Conservation (phyloP, 2,329 filamentous ascomycete species). For the Podosphaera fusca region DNA sequence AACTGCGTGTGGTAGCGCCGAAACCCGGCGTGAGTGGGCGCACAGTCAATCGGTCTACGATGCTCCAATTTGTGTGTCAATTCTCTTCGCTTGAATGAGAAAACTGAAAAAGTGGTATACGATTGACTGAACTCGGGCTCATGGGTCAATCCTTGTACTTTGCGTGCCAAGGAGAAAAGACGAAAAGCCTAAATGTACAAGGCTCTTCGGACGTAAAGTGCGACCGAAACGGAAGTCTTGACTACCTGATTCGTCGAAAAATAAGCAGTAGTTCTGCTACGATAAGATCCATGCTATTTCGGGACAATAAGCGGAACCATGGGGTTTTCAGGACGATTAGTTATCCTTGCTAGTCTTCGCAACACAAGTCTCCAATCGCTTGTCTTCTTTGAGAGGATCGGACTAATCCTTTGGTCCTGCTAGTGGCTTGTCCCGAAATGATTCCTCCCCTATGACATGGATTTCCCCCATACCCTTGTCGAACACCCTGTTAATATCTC, state of each 20-base stretch:
- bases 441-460: background rate
- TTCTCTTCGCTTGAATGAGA: background rate
- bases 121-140: background rate
- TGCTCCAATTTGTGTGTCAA: background rate
- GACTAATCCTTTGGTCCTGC: constrained; percentile 3
- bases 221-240: background rate
- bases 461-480: constrained; percentile 6
- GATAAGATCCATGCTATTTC: background rate
- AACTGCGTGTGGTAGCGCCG: too few species aligned
- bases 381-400: constrained; percentile 2
- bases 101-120: background rate
- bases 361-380: background rate
- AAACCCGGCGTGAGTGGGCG: too few species aligned
- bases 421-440: background rate
- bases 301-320: background rate
- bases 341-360: background rate
- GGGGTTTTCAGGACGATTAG: background rate
- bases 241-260: background rate
- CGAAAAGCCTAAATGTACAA: background rate
- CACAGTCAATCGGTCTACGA: too few species aligned
- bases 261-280: background rate
- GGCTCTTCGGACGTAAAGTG: background rate
- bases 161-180: background rate
- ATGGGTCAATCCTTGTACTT: background rate
- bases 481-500: background rate